Evolutionary conservation across 2,329 filamentous ascomycete species (phyloP).

Genomic region (Arthroderma sp.): DNA sequence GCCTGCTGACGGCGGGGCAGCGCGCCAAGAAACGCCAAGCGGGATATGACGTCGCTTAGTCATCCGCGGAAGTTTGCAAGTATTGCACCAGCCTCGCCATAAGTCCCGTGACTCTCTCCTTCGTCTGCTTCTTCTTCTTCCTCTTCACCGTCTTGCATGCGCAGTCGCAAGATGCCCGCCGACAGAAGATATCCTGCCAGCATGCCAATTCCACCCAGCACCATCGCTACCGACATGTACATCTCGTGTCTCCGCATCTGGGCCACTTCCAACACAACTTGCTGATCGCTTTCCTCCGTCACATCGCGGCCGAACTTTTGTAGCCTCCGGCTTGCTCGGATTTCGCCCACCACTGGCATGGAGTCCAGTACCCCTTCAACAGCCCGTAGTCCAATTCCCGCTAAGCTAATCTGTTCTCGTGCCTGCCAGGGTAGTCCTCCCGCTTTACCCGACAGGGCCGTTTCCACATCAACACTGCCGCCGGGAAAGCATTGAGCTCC

Average conservation of each 20-base stretch:
- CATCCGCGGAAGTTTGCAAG: not conserved
- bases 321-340: constrained; percentile 25
- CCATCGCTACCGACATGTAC: constrained; percentile 23
- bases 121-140: constrained; percentile 4
- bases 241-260: constrained; percentile 21
- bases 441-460: constrained; percentile 4
- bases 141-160: not conserved
- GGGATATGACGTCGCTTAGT: not conserved
- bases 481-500: constrained; percentile 26
- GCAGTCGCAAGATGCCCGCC: constrained; percentile 14
- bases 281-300: constrained; percentile 15
- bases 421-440: constrained; percentile 24
- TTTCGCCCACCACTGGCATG: constrained; percentile 24
- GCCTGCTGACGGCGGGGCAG: not conserved
- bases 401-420: constrained; percentile 20
- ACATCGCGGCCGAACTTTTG: constrained; percentile 20
- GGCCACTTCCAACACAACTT: constrained; percentile 15
- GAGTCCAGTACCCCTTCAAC: constrained; percentile 24
- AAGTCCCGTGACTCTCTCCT: not conserved
- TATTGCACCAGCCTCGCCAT: not conserved
- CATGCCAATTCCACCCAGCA: constrained; percentile 21
- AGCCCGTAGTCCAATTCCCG: constrained; percentile 22
- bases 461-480: not conserved
- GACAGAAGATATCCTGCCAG: constrained; percentile 26
- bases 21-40: too few relatives aligned